These are phyloP conservation scores for Erythrophleum ivorense DNA, from an alignment of 331 rosid species.

Conservation along the genomic window DNA sequence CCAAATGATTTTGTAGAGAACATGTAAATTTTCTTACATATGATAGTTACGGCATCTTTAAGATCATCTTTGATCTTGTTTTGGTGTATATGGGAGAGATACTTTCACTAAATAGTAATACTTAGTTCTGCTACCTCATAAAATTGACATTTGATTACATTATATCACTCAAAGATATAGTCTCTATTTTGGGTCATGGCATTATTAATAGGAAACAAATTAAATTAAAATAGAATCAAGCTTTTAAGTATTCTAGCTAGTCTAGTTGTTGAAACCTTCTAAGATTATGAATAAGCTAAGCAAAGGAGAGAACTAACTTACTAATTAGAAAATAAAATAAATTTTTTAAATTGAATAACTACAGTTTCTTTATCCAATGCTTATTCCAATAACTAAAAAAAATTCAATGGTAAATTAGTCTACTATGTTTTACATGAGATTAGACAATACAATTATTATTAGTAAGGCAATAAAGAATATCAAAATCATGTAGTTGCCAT, in stretches of 20 bases:
- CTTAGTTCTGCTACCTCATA: neutral
- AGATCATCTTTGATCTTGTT: slow-evolving; percentile 40
- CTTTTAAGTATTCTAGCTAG: too few relatives aligned
- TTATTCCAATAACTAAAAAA: too few relatives aligned
- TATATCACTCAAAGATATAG: neutral
- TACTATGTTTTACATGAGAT: neutral
- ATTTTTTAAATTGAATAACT: too few relatives aligned
- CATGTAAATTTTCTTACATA: slow-evolving; percentile 19
- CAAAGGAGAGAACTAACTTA: too few relatives aligned
- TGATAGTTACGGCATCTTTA: neutral
- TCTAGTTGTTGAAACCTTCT: too few relatives aligned
- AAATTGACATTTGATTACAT: neutral
- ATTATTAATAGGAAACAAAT: neutral
- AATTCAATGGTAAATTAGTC: neutral
- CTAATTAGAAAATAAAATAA: too few relatives aligned
- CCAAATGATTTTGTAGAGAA: neutral
- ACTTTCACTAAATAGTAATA: slow-evolving; percentile 7
- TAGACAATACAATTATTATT: neutral
- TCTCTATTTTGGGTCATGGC: neutral
- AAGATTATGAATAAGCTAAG: too few relatives aligned
- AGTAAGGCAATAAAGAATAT: neutral
- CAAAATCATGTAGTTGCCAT: neutral
- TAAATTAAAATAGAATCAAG: too few relatives aligned
- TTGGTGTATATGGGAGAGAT: slow-evolving; percentile 32
- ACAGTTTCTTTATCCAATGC: too few relatives aligned